phyloP scores from a whole-genome alignment of 2,329 filamentous ascomycete species.

The Aspergillus tubingensis region DNA sequence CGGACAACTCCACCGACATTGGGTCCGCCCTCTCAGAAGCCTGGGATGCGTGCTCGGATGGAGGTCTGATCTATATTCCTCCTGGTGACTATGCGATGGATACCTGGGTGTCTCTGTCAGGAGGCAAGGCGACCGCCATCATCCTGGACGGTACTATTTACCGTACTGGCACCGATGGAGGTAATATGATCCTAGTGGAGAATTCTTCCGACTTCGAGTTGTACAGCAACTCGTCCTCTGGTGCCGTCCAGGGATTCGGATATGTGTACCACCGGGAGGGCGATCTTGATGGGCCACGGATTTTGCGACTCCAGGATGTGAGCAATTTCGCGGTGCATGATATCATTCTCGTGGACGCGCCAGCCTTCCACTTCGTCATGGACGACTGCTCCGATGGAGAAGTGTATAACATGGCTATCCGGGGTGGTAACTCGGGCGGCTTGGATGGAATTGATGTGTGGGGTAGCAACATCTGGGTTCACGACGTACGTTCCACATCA shows the following conservation, averaged over 20 bases:
- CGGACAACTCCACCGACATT: slow-evolving; percentile 55
- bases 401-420: slow-evolving; percentile 58
- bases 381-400: slow-evolving; percentile 56
- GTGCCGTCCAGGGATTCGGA: slow-evolving; percentile 56
- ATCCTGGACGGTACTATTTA: slow-evolving; percentile 58
- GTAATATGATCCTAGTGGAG: slow-evolving; percentile 58
- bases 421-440: slow-evolving; percentile 54
- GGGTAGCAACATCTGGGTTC: slow-evolving; percentile 58
- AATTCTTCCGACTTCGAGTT: slow-evolving; percentile 56
- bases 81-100: slow-evolving; percentile 53
- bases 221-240: slow-evolving; percentile 54
- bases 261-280: slow-evolving; percentile 51
- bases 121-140: slow-evolving; percentile 52
- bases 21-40: slow-evolving; percentile 52
- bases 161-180: slow-evolving; percentile 51
- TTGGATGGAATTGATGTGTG: slow-evolving; percentile 60
- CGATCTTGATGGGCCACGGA: slow-evolving; percentile 44
- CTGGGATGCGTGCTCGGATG: slow-evolving; percentile 53
- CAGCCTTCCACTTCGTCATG: slow-evolving; percentile 54
- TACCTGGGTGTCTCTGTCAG: slow-evolving; percentile 53
- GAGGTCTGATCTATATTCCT: slow-evolving; percentile 55
- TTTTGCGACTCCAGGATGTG: slow-evolving; percentile 50
- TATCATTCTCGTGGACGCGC: slow-evolving; percentile 52
- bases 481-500: slow-evolving; percentile 45
- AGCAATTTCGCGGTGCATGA: slow-evolving; percentile 54